Evolutionary conservation across 371 early-diverging fungal species (phyloP).

Genomic region (Mucor irregularis): DNA sequence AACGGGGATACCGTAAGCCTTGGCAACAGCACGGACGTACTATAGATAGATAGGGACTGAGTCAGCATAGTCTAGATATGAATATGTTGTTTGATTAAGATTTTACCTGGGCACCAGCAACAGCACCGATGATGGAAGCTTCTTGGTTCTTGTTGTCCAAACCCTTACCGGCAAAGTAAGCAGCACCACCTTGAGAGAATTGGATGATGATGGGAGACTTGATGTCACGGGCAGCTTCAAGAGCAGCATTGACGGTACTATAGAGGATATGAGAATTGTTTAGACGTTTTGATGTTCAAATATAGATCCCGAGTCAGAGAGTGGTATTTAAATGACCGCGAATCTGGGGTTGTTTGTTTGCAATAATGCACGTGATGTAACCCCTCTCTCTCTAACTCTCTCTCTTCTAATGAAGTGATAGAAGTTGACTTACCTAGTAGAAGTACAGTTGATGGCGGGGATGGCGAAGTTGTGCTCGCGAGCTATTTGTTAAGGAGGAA

Average conservation of each 20-base stretch:
- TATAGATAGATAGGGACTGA: neutral
- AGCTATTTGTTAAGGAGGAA: conserved; percentile 39
- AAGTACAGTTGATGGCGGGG: conserved; percentile 93
- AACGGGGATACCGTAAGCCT: conserved; percentile 88
- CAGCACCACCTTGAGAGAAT: conserved; percentile 90
- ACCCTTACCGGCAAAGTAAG: conserved; percentile 90
- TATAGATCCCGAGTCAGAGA: neutral
- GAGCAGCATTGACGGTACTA: conserved; percentile 84
- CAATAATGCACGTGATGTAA: neutral
- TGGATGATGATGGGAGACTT: conserved; percentile 91
- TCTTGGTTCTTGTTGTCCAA: conserved; percentile 83
- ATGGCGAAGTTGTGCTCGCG: conserved; percentile 85
- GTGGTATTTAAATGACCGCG: neutral
- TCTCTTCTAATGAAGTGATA: too few relatives aligned
- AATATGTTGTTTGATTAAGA: neutral
- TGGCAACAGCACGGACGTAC: conserved; percentile 83
- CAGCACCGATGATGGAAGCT: conserved; percentile 85
- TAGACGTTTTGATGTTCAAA: too few relatives aligned
- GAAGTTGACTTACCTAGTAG: conserved; percentile 62
- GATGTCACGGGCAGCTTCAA: conserved; percentile 89
- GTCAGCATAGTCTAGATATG: neutral
- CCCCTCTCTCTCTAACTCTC: neutral
- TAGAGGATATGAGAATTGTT: neutral
- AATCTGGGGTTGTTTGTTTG: conserved; percentile 1
- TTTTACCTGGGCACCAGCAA: conserved; percentile 79